Evolutionary conservation across 1,284 basidiomycete genomes (phyloP), one percentile per base, ranked within the genome.

Genomic region (Ceraceosorus bombacis): DNA sequence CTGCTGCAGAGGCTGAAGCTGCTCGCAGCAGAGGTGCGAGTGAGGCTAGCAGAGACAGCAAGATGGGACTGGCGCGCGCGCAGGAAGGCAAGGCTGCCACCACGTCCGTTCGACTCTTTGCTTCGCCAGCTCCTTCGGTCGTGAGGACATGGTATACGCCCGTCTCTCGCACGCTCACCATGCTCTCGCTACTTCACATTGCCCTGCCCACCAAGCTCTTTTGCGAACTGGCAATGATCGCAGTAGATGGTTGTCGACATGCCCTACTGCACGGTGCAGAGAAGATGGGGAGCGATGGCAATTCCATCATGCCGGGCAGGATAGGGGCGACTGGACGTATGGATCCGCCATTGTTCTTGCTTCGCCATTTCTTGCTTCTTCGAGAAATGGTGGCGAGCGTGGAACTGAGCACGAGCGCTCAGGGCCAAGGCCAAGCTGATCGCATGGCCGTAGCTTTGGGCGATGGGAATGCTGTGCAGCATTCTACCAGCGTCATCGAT

Each of bases 121-220:
- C 54, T 10, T 39, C 46, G 17, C 58, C 58, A 2, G 27, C 56
- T 7, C 7, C 27, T 7, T 36, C 27, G 4, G 36, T 58, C 9
- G 37, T 59, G 39, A 17, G 12, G 8, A 53, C 58, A 3, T 59
- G 58, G 58, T 58, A 57, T 8, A 15, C 54, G 10, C 58, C 58
- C 5, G 27, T 59, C 12, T 7, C 38, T 6, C 43, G 53, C n/a
- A 56, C 58, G 1, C 51, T 59, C 3, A 13, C 10, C 5, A n/a
- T 60, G 43, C 58, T 59, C 36, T 58, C 55, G 17, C 38, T 40
- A 12, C 17, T 59, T 7, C 39, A 59, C 49, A 46, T 50, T 15
- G 38, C 38, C 49, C 3, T 55, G 8, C 15, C 54, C 8, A 55
- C 54, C 12, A 41, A n/a, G 13, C 15, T 27, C n/a, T 55, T 55